Evolutionary conservation across 805 yeast genomes (phyloP).

Genomic region (Teunomyces tritomae): DNA sequence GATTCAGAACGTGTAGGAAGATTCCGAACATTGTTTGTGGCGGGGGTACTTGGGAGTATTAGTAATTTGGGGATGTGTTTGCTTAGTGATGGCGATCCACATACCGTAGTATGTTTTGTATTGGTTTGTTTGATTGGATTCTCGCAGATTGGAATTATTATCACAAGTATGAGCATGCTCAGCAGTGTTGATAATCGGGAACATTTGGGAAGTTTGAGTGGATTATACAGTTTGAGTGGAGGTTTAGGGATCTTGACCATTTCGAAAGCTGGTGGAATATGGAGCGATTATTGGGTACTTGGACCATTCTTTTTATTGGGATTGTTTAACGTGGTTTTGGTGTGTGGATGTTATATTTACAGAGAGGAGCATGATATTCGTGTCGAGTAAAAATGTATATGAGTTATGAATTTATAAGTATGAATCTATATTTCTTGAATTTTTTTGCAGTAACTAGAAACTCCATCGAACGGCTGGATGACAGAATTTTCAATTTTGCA

Average conservation of each 20-base stretch:
- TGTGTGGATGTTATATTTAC: slow-evolving; percentile 10
- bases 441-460: no score
- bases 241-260: slow-evolving; percentile 64
- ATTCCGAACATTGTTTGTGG: slow-evolving; percentile 25
- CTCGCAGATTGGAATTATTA: slow-evolving; percentile 60
- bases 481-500: background rate
- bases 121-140: slow-evolving; percentile 48
- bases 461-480: no score
- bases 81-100: slow-evolving; percentile 29
- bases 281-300: slow-evolving; percentile 55
- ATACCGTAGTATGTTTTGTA: slow-evolving; percentile 36
- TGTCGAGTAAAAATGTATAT: background rate
- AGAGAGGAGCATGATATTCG: background rate
- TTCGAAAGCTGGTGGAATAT: slow-evolving; percentile 59
- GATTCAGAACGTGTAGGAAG: slow-evolving; percentile 40
- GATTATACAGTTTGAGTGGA: slow-evolving; percentile 66
- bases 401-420: background rate
- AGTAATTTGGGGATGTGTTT: slow-evolving; percentile 38
- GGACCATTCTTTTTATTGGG: slow-evolving; percentile 60
- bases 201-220: slow-evolving; percentile 63
- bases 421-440: no score
- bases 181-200: slow-evolving; percentile 34
- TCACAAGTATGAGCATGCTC: slow-evolving; percentile 61
- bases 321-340: slow-evolving; percentile 28
- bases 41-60: slow-evolving; percentile 42